Conservation (phyloP, 2,329 filamentous ascomycete genomes). For the Geosmithia putterillii region DNA sequence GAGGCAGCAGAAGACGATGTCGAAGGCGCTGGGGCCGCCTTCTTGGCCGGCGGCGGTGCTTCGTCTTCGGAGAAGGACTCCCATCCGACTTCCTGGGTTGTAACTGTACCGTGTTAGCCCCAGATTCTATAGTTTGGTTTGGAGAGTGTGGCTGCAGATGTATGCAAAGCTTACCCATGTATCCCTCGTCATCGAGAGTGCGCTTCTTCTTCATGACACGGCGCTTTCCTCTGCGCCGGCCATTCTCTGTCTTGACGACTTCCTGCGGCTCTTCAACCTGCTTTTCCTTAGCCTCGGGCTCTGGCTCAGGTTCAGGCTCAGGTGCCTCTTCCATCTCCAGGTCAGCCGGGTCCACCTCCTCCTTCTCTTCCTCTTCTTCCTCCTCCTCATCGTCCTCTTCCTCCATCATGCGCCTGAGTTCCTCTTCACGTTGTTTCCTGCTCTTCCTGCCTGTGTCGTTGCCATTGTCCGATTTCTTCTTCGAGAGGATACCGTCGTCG, state of each 20-base stretch:
- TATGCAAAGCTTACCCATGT: constrained; percentile 53
- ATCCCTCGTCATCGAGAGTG: constrained; percentile 78
- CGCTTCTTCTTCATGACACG: constrained; percentile 82
- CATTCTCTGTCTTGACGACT: constrained; percentile 38
- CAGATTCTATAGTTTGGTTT: background rate
- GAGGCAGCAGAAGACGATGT: constrained; percentile 26
- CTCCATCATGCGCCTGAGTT: constrained; percentile 35
- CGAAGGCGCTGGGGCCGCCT: constrained; percentile 33
- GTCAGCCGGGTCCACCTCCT: constrained; percentile 22
- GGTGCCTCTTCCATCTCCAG: constrained; percentile 27
- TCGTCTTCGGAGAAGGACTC: constrained; percentile 93
- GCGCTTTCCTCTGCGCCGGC: constrained; percentile 63
- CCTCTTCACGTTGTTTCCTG: constrained; percentile 24
- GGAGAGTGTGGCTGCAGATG: background rate
- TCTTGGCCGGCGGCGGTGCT: constrained; percentile 38
- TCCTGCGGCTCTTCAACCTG: constrained; percentile 33
- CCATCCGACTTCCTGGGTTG: constrained; percentile 73
- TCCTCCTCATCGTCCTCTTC: constrained; percentile 36
- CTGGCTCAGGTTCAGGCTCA: constrained; percentile 22
- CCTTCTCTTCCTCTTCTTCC: constrained; percentile 25
- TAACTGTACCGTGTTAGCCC: constrained; percentile 42
- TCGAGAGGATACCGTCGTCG: constrained; percentile 15
- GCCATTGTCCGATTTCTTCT: constrained; percentile 10
- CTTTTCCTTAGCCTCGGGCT: constrained; percentile 20
- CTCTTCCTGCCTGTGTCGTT: constrained; percentile 11